Evolutionary conservation across 495 filamentous ascomycete species (phyloP).

Genomic region (Aspergillus indologenus): DNA sequence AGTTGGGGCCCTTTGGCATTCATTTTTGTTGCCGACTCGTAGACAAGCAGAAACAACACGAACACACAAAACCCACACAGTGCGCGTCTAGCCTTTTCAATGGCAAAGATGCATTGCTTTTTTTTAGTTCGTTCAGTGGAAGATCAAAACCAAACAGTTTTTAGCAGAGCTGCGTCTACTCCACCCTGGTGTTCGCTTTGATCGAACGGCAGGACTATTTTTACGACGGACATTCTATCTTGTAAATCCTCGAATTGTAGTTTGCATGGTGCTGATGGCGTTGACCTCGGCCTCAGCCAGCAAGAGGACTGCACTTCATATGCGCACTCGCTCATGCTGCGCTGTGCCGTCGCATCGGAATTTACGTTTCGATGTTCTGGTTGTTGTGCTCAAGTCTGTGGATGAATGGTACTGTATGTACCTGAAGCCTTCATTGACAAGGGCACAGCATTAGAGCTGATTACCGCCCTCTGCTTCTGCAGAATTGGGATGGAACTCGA

Average conservation of each 20-base stretch:
- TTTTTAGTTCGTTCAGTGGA: conserved; percentile 53
- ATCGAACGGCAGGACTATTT: conserved; percentile 51
- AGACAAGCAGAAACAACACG: not conserved
- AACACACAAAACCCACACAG: conserved; percentile 36
- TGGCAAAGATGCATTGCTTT: conserved; percentile 40
- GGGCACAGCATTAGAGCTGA: not conserved
- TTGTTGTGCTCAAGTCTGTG: too few species aligned
- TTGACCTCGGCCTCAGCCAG: too few species aligned
- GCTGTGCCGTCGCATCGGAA: too few species aligned
- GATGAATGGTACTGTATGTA: too few species aligned
- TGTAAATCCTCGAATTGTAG: not conserved
- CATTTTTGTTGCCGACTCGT: not conserved
- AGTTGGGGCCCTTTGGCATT: not conserved
- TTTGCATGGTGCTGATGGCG: not conserved
- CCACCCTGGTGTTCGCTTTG: conserved; percentile 48
- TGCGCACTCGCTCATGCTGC: too few species aligned
- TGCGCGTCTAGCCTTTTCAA: conserved; percentile 41
- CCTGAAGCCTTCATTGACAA: too few species aligned
- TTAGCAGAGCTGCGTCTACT: conserved; percentile 57
- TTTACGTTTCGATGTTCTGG: too few species aligned
- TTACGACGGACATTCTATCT: conserved; percentile 46
- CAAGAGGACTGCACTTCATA: too few species aligned
- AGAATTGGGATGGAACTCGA: not conserved
- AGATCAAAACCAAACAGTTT: conserved; percentile 55
- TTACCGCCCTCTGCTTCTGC: not conserved